Percentiles rank a stretch among this genome's conserved stretches.
These are phyloP conservation scores for Maudiozyma saulgeensis DNA, from an alignment of 805 yeast genomes.

Conservation along the genomic window DNA sequence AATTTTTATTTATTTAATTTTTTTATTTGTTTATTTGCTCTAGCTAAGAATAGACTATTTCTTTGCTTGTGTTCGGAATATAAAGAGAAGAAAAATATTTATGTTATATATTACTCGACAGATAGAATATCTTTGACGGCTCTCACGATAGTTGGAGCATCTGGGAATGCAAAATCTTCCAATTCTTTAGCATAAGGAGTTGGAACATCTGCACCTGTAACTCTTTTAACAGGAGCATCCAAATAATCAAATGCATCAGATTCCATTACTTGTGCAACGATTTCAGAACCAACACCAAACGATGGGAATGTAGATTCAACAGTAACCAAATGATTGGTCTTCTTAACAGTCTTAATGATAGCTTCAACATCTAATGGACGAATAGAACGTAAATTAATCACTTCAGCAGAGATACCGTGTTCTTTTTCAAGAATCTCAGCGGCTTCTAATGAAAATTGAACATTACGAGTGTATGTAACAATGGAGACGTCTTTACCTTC, in stretches of 20 bases:
- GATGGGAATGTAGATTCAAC: constrained; percentile 98
- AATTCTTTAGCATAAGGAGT: constrained; percentile 95
- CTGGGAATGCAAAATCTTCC: constrained; percentile 99
- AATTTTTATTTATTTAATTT: neutral
- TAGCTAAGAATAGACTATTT: neutral
- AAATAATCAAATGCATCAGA: constrained; percentile 95
- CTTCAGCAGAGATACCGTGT: constrained; percentile 85
- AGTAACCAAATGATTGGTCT: constrained; percentile 91
- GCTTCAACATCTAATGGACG: constrained; percentile 91
- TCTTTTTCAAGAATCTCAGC: constrained; percentile 79
- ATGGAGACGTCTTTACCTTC: constrained; percentile 87
- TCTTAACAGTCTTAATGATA: constrained; percentile 79
- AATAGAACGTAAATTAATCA: constrained; percentile 89
- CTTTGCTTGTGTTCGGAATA: neutral
- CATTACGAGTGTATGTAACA: constrained; percentile 88
- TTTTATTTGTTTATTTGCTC: neutral
- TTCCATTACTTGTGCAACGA: constrained; percentile 96
- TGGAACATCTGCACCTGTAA: constrained; percentile 99
- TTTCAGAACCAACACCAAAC: constrained; percentile 97
- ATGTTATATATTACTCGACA: constrained; percentile 32
- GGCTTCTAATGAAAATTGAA: constrained; percentile 76
- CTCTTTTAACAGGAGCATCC: constrained; percentile 97
- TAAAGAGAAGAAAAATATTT: too few relatives aligned
- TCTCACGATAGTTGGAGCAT: constrained; percentile 77
- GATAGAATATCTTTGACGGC: constrained; percentile 76